Base-by-base conservation (phyloP, 73 alveolate species). In the Paramecium primaurelia region DNA sequence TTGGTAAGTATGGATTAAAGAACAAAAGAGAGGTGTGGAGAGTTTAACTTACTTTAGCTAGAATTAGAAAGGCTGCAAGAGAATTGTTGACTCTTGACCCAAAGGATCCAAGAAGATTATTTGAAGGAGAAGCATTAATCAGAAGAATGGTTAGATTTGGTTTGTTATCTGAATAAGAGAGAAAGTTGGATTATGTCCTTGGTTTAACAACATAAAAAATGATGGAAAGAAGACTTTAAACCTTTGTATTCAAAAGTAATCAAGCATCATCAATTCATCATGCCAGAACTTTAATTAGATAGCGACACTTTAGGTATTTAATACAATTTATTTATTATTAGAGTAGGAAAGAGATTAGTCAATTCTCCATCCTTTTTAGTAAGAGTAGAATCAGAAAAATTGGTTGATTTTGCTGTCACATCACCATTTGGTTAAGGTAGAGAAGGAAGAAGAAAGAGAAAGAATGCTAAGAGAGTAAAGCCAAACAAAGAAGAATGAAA, bases 21-120 rank as follows among this genome's bases (percentile, higher is more conserved):
- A 97, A 97, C 98, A 98, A 98, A 97, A 98, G 99, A 95, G 99
- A 98, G 93, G 99, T 97, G 93, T 96, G 98, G 98, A 97, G 99
- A 93, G 99, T 97, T 75, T 97, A 96, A 95, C 94, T 94, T 44
- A 94, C 97, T 36, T 95, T 98, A 83, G 99, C 99, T 87, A 97
- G 98, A 96, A 96, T 98, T 95, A 97, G 99, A 93, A 97, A 98
- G 92, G 99, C 99, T 32, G 99, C 99, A 49, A 96, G 99, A 92
- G 98, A 97, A 54, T 96, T 98, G 85, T 97, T 98, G 92, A 98
- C 99, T 89, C 96, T 97, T 86, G 99, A 98, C 84, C 98, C 95
- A 89, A 89, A 93, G 93, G 99, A 97, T 93, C 98, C 99, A 59
- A 97, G 98, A 93, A 95, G 99, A 94, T 92, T 97, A 86, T 97